Conservation (phyloP, 805 yeast species). For the Metschnikowia bowlesiae region DNA sequence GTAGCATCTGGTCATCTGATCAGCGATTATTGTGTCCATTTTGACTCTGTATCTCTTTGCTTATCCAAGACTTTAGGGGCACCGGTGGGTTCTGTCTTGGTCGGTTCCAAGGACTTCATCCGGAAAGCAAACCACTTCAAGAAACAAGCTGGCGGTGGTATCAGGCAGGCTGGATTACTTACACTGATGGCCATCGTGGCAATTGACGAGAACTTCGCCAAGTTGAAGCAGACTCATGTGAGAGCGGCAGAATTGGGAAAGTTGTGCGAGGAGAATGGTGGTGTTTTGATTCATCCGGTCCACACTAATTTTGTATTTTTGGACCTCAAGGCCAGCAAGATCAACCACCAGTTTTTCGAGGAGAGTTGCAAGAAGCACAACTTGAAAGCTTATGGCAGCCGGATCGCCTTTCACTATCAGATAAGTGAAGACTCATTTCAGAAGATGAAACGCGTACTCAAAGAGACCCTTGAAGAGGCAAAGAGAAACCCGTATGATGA, state of each 20-base stretch:
- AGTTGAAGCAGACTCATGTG: conserved; percentile 30
- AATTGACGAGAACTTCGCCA: conserved; percentile 35
- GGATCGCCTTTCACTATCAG: conserved; percentile 36
- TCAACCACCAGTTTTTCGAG: conserved; percentile 24
- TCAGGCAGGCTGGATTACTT: conserved; percentile 39
- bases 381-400: conserved; percentile 13
- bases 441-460: conserved; percentile 18
- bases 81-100: conserved; percentile 41
- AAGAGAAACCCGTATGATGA: conserved; percentile 12
- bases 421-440: conserved; percentile 28
- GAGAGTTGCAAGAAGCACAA: conserved; percentile 19
- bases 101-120: conserved; percentile 28
- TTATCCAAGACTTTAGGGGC: conserved; percentile 42
- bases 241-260: conserved; percentile 32
- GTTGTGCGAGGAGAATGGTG: conserved; percentile 26
- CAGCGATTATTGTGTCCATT: conserved; percentile 36
- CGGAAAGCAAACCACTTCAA: conserved; percentile 42
- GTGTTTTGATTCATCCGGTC: conserved; percentile 33
- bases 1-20: conserved; percentile 37
- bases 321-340: conserved; percentile 28
- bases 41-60: conserved; percentile 41
- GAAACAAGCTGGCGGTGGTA: conserved; percentile 44
- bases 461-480: conserved; percentile 16
- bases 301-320: conserved; percentile 41
- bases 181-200: conserved; percentile 40